A percentile compares a stretch with the other conserved stretches of the same genome.
phyloP scores from a whole-genome alignment of 2,329 filamentous ascomycete species.

The Microthyrium microscopicum region DNA sequence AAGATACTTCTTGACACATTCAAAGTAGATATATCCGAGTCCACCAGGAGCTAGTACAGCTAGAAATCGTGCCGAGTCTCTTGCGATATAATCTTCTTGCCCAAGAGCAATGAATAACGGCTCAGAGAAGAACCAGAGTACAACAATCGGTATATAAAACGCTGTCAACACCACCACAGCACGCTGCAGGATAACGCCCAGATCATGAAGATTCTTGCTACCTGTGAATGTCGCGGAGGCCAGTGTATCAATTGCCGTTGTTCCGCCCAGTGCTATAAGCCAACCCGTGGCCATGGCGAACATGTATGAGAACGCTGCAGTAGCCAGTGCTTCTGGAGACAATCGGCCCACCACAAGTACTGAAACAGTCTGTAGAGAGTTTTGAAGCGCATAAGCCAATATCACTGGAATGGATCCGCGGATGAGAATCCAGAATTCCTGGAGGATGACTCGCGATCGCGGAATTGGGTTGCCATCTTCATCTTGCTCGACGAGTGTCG shows the following conservation, averaged over 20 bases:
- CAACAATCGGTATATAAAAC: slow-evolving; percentile 57
- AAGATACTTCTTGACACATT: slow-evolving; percentile 51
- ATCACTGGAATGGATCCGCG: slow-evolving; percentile 62
- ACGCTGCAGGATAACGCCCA: slow-evolving; percentile 64
- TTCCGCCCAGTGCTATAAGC: slow-evolving; percentile 73
- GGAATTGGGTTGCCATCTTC: slow-evolving; percentile 18
- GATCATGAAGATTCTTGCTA: slow-evolving; percentile 58
- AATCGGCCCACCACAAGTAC: slow-evolving; percentile 67
- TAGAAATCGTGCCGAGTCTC: slow-evolving; percentile 57
- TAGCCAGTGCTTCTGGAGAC: slow-evolving; percentile 64
- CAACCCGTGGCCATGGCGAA: slow-evolving; percentile 81
- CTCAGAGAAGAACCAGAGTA: slow-evolving; percentile 61
- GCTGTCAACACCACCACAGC: slow-evolving; percentile 53
- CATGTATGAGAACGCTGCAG: slow-evolving; percentile 81
- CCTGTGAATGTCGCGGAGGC: slow-evolving; percentile 72
- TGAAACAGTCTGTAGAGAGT: slow-evolving; percentile 67
- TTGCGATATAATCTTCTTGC: slow-evolving; percentile 61
- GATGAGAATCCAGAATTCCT: slow-evolving; percentile 51
- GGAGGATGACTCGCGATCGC: slow-evolving; percentile 21
- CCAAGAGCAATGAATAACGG: slow-evolving; percentile 58
- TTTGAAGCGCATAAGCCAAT: slow-evolving; percentile 70
- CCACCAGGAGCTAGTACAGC: slow-evolving; percentile 63
- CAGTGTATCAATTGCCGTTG: slow-evolving; percentile 71
- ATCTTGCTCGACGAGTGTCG: slow-evolving; percentile 22
- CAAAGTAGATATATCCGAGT: slow-evolving; percentile 75